These are phyloP conservation scores for Clonostachys byssicola DNA, from an alignment of 2,329 filamentous ascomycete species.

Conservation along the genomic window DNA sequence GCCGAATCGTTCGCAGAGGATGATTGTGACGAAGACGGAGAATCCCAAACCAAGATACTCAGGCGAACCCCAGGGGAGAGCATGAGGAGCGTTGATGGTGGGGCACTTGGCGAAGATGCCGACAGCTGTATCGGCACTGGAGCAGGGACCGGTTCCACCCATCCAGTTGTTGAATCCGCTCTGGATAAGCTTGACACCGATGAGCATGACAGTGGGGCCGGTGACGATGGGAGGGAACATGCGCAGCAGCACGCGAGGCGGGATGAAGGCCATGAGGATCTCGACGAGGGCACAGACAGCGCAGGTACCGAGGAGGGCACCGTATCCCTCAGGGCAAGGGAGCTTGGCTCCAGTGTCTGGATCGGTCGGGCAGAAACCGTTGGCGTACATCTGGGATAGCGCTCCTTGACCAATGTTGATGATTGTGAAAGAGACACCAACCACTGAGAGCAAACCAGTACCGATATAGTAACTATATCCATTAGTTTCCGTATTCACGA, in stretches of 20 bases:
- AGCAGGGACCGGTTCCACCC: slow-evolving; percentile 63
- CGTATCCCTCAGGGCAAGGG: slow-evolving; percentile 74
- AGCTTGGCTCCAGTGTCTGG: slow-evolving; percentile 56
- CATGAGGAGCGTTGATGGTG: slow-evolving; percentile 61
- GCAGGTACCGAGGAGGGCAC: slow-evolving; percentile 65
- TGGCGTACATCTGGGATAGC: slow-evolving; percentile 72
- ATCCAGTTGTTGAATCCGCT: slow-evolving; percentile 76
- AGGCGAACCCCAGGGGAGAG: slow-evolving; percentile 73
- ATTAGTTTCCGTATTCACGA: slow-evolving; percentile 1
- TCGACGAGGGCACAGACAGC: slow-evolving; percentile 65
- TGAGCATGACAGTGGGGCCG: slow-evolving; percentile 65
- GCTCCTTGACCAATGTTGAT: slow-evolving; percentile 71
- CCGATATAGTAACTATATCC: slow-evolving; percentile 65
- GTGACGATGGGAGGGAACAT: slow-evolving; percentile 79
- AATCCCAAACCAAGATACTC: slow-evolving; percentile 79
- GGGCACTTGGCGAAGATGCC: slow-evolving; percentile 64
- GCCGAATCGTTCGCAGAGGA: slow-evolving; percentile 77
- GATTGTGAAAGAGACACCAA: slow-evolving; percentile 74
- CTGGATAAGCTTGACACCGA: slow-evolving; percentile 69
- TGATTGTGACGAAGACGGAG: slow-evolving; percentile 74
- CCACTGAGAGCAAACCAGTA: slow-evolving; percentile 76
- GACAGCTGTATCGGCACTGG: slow-evolving; percentile 34
- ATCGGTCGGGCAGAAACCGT: slow-evolving; percentile 60
- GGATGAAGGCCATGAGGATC: slow-evolving; percentile 70
- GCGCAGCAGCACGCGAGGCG: slow-evolving; percentile 62